These are phyloP conservation scores for Noccaea bulbosa DNA, from an alignment of 345 rosid species.

Conservation along the genomic window DNA sequence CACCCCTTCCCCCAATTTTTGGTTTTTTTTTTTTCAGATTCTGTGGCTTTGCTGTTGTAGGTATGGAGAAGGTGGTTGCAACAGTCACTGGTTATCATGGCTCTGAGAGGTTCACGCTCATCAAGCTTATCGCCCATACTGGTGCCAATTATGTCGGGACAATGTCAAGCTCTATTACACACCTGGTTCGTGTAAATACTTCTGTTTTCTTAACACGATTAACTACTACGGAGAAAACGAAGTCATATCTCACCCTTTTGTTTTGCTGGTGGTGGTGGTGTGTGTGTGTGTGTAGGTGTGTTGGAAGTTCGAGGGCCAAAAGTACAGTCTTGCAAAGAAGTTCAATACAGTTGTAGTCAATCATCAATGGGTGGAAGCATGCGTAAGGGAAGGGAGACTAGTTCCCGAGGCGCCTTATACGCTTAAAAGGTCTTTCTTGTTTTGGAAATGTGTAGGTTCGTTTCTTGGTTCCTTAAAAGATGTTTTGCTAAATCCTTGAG, in stretches of 20 bases:
- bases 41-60: constrained; percentile 41
- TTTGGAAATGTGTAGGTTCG: constrained; percentile 2
- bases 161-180: constrained; percentile 73
- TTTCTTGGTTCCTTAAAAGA: neutral
- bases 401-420: constrained; percentile 66
- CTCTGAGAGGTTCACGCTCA: constrained; percentile 74
- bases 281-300: constrained; percentile 58
- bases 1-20: neutral
- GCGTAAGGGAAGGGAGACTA: constrained; percentile 62
- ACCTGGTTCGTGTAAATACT: constrained; percentile 56
- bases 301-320: constrained; percentile 78
- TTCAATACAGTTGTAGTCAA: constrained; percentile 61
- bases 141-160: constrained; percentile 87
- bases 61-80: constrained; percentile 89
- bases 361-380: constrained; percentile 89
- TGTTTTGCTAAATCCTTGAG: constrained; percentile 4
- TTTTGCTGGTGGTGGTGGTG: neutral
- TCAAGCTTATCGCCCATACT: constrained; percentile 66
- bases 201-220: neutral
- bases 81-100: constrained; percentile 92
- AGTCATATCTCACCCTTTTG: constrained; percentile 3
- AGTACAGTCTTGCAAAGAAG: constrained; percentile 66
- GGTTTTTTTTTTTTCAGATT: neutral
- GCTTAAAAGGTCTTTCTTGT: constrained; percentile 53
- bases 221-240: neutral